Conservation (phyloP, 1,284 basidiomycete species). For the Cryptococcus floricola region DNA sequence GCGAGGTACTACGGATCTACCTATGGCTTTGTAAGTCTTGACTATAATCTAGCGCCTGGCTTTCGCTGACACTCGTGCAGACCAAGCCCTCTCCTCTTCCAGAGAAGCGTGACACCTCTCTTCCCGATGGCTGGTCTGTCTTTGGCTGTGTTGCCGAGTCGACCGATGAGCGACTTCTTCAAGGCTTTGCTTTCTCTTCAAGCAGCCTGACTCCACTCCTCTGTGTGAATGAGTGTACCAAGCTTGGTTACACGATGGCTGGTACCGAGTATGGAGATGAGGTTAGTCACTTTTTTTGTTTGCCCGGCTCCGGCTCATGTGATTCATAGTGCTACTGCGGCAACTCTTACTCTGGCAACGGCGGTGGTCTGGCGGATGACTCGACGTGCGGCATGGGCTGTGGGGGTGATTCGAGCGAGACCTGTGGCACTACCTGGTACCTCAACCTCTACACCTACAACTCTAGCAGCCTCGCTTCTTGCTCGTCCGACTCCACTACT, state of each 20-base stretch:
- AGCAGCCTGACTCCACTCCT: slow-evolving; percentile 27
- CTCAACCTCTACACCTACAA: slow-evolving; percentile 40
- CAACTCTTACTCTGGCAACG: slow-evolving; percentile 25
- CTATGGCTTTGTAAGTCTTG: slow-evolving; percentile 32
- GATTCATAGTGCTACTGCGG: slow-evolving; percentile 41
- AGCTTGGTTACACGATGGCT: slow-evolving; percentile 38
- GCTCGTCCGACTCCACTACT: slow-evolving; percentile 12
- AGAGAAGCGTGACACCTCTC: slow-evolving; percentile 28
- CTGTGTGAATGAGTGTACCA: slow-evolving; percentile 41
- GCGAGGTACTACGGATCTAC: slow-evolving; percentile 34
- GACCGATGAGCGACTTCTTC: slow-evolving; percentile 33
- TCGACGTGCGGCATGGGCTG: slow-evolving; percentile 34
- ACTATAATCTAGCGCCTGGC: not conserved
- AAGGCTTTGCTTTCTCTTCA: slow-evolving; percentile 33
- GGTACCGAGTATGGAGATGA: slow-evolving; percentile 45
- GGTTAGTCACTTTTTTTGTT: slow-evolving; percentile 15
- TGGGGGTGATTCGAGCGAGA: slow-evolving; percentile 26
- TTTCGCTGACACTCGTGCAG: slow-evolving; percentile 5
- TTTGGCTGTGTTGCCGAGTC: slow-evolving; percentile 46
- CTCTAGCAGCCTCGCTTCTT: slow-evolving; percentile 15
- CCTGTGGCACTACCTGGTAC: slow-evolving; percentile 40
- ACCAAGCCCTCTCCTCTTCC: slow-evolving; percentile 30
- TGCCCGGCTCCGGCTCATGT: not conserved
- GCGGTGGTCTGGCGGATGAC: slow-evolving; percentile 23
- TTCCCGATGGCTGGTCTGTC: slow-evolving; percentile 43